Conservation (phyloP, 1,284 basidiomycete genomes). For the Anthracocystis panici-leucophaei region DNA sequence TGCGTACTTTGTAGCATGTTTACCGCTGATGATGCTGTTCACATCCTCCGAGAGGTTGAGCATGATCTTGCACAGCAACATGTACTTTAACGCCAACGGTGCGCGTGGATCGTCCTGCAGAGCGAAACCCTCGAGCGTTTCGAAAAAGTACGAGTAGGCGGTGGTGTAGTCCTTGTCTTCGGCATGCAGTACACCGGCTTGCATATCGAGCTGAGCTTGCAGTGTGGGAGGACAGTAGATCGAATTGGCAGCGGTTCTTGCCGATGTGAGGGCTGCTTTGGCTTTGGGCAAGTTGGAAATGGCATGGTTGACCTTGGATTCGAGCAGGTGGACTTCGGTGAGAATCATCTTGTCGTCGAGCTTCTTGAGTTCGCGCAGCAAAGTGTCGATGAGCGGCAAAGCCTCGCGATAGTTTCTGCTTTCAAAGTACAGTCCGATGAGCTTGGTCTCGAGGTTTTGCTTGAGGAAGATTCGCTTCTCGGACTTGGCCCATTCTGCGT, state of each 20-base stretch:
- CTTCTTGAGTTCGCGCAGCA: conserved; percentile 89
- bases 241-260: conserved; percentile 92
- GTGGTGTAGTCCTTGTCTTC: conserved; percentile 99
- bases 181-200: conserved; percentile 90
- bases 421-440: conserved; percentile 86
- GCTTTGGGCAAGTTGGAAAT: conserved; percentile 92
- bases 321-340: conserved; percentile 94
- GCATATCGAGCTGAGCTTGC: conserved; percentile 91
- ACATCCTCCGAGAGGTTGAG: conserved; percentile 94
- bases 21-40: conserved; percentile 83
- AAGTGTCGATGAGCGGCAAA: conserved; percentile 82
- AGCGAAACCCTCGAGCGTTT: conserved; percentile 92
- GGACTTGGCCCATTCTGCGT: conserved; percentile 89
- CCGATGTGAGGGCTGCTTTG: conserved; percentile 93
- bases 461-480: conserved; percentile 96
- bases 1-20: conserved; percentile 87
- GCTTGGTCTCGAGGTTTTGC: conserved; percentile 90
- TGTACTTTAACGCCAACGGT: conserved; percentile 92
- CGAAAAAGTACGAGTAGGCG: conserved; percentile 96
- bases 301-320: conserved; percentile 89
- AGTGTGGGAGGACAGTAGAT: conserved; percentile 96
- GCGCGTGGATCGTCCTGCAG: conserved; percentile 74
- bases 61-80: conserved; percentile 98
- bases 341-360: conserved; percentile 98
- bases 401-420: conserved; percentile 83